phyloP scores from a whole-genome alignment of 73 alveolate species.

The Tetrahymena elliotti region DNA sequence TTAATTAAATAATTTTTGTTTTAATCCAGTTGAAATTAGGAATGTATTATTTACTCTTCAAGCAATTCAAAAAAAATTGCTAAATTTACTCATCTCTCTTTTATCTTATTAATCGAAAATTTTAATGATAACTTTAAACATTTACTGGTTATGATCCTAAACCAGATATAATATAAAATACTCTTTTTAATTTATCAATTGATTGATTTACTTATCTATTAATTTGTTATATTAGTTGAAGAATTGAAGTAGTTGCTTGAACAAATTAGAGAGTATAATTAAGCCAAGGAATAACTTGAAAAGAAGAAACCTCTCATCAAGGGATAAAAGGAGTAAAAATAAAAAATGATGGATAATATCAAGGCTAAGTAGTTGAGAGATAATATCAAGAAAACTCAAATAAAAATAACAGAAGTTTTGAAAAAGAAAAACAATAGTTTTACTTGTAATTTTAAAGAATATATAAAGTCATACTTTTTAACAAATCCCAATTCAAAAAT shows the following conservation, averaged over 20 bases:
- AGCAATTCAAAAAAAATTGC: too few relatives aligned
- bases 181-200: too few relatives aligned
- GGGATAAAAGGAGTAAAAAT: neutral
- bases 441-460: neutral
- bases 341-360: neutral
- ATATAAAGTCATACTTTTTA: neutral
- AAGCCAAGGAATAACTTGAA: neutral
- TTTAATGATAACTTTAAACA: too few relatives aligned
- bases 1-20: too few relatives aligned
- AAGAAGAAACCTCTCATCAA: neutral
- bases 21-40: too few relatives aligned
- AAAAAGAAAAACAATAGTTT: neutral
- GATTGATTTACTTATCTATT: too few relatives aligned
- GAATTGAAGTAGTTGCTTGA: neutral
- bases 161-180: too few relatives aligned
- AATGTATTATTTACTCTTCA: too few relatives aligned
- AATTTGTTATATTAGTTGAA: neutral
- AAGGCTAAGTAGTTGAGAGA: neutral
- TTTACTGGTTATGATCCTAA: neutral
- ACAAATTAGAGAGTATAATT: neutral
- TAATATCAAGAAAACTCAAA: neutral
- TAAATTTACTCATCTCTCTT: too few relatives aligned
- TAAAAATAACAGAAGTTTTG: neutral
- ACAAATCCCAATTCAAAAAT: neutral
- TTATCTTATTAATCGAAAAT: too few relatives aligned